phyloP scores from a whole-genome alignment of 73 alveolate species.

The Effrenium voratum region DNA sequence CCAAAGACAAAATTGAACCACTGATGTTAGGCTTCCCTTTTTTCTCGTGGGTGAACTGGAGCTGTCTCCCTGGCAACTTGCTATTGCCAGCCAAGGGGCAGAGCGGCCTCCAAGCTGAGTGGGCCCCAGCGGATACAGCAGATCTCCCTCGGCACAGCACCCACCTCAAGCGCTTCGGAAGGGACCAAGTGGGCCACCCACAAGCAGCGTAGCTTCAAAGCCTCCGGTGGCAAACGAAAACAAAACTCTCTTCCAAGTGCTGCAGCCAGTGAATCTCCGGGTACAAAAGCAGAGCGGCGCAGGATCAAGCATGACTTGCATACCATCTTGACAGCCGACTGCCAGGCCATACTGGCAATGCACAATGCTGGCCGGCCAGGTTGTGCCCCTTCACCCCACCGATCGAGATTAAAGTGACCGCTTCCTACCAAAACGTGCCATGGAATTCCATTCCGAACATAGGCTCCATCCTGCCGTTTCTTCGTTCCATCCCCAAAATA shows the following conservation, averaged over 20 bases:
- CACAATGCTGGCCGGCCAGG: neutral
- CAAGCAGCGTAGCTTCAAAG: neutral
- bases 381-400: no score
- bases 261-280: neutral
- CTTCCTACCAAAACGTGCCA: no score
- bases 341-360: neutral
- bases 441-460: no score
- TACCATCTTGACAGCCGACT: neutral
- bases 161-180: slow-evolving; percentile 10
- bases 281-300: neutral
- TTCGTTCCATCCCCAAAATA: no score
- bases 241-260: neutral
- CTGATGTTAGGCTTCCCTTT: no score
- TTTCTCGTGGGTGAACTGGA: no score
- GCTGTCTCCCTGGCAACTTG: no score
- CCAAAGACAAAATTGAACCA: no score
- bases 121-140: slow-evolving; percentile 91
- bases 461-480: no score
- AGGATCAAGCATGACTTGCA: neutral
- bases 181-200: neutral
- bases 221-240: neutral
- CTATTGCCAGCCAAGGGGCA: neutral
- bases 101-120: slow-evolving; percentile 38
- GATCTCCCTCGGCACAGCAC: slow-evolving; percentile 30
- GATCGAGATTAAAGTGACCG: no score